Base-by-base conservation (phyloP, 352 stramenopile genomes). In the Pythium insidiosum region DNA sequence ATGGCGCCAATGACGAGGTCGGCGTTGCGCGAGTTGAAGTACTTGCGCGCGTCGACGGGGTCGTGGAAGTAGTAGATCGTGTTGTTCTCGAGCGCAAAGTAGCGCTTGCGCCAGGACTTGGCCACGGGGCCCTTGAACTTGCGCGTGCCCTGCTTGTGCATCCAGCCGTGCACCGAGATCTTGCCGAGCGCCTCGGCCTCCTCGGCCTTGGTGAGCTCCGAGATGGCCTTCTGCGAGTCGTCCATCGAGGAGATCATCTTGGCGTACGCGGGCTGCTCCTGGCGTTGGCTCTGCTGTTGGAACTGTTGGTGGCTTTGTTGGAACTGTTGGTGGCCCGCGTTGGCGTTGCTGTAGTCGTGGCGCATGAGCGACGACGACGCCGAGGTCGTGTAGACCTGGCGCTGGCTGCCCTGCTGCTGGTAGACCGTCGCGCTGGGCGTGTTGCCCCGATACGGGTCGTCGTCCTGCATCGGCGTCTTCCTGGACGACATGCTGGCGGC, bases 51-150 rank as follows among this genome's bases (percentile, higher is more conserved):
- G 56, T 91, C 75, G n/a, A 91, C 73, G 33, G 73, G 66, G 30
- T 73, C 77, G 53, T 91, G 78, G 59, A 91, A 91, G 51, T 91
- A 91, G 61, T 85, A 91, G 57, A 91, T 91, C 58, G 84, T 88
- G 29, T 71, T 79, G 16, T 68, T 75, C 55, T 91, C 78, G 0
- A 91, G 63, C n/a, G 74, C 76, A 40, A 90, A 90, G 58, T 85
- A 90, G 26, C 75, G 79, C 33, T 86, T 83, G 38, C 75, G 65
- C 77, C 77, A 89, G 37, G 65, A 82, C 52, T 88, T 90, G 44
- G 74, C 74, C 41, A 87, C 74, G 25, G 77, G 77, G 5, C 77
- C 77, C 47, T 85, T 87, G 47, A 88, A 87, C 63, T 76, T 84
- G 47, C 79, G 73, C 50, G 71, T 81, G 34, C 75, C 79, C 49